Percentiles rank a stretch among this genome's conserved stretches.
These are phyloP conservation scores for Penicillium desertorum DNA, from an alignment of 495 filamentous ascomycete genomes.

Conservation along the genomic window DNA sequence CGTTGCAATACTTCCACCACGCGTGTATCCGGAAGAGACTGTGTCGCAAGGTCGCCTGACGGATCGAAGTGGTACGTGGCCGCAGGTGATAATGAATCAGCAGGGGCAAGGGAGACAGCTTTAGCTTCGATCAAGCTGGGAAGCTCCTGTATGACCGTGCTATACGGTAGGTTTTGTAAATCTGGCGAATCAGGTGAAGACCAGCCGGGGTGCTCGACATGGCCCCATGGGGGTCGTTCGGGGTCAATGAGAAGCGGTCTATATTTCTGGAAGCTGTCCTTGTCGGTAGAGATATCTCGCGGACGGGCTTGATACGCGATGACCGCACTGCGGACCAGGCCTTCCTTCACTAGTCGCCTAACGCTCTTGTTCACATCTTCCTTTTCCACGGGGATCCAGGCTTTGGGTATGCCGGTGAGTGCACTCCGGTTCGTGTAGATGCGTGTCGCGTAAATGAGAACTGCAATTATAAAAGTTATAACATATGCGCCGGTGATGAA, in stretches of 20 bases:
- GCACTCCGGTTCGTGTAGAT: conserved; percentile 83
- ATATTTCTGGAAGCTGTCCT: conserved; percentile 31
- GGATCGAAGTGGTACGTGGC: conserved; percentile 33
- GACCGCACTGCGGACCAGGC: conserved; percentile 71
- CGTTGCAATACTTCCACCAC: conserved; percentile 71
- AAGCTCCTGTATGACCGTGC: conserved; percentile 78
- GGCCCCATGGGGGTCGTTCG: conserved; percentile 66
- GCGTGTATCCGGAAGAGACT: conserved; percentile 53
- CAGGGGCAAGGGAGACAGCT: conserved; percentile 77
- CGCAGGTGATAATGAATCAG: conserved; percentile 46
- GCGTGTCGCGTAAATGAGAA: conserved; percentile 79
- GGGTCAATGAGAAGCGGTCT: conserved; percentile 36
- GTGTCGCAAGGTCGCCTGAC: conserved; percentile 21
- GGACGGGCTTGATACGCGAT: conserved; percentile 77
- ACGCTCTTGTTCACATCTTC: conserved; percentile 70
- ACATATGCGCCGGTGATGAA: conserved; percentile 77
- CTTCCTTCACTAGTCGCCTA: conserved; percentile 67
- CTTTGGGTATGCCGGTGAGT: conserved; percentile 78
- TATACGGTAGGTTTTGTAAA: conserved; percentile 76
- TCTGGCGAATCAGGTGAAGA: conserved; percentile 71
- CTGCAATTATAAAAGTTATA: conserved; percentile 66
- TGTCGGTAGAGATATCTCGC: conserved; percentile 45
- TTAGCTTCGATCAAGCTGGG: conserved; percentile 92
- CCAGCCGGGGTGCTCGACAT: conserved; percentile 86
- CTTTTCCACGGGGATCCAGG: conserved; percentile 78